Conservation (phyloP, 805 yeast species). For the Sugiyamaella mastotermitis region DNA sequence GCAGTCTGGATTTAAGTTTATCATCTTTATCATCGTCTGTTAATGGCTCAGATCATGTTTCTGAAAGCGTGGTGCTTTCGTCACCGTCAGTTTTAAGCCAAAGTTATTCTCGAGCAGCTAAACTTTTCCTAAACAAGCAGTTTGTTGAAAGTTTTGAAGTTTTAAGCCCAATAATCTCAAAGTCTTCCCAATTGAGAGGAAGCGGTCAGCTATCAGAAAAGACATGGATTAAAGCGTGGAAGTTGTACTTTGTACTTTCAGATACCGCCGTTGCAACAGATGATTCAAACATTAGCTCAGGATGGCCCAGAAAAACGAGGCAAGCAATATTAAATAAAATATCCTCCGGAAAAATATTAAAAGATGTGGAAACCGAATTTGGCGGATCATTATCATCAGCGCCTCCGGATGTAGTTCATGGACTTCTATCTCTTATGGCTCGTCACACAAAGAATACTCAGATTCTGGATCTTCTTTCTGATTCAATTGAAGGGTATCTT, state of each 20-base stretch:
- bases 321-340: neutral
- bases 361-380: conserved; percentile 3
- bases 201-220: conserved; percentile 9
- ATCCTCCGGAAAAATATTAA: conserved; percentile 4
- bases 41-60: no score
- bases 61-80: neutral
- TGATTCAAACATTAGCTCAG: neutral
- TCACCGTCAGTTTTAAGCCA: conserved; percentile 2
- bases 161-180: conserved; percentile 10
- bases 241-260: conserved; percentile 15
- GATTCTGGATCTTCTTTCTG: conserved; percentile 2
- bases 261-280: conserved; percentile 12
- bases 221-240: conserved; percentile 19
- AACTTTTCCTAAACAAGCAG: conserved; percentile 14
- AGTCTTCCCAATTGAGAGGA: conserved; percentile 1
- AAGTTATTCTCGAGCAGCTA: conserved; percentile 15
- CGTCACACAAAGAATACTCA: conserved; percentile 1
- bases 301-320: neutral
- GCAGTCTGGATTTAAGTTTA: no score
- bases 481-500: conserved; percentile 6
- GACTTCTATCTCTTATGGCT: conserved; percentile 4
- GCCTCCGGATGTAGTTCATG: conserved; percentile 10
- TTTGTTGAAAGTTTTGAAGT: conserved; percentile 11
- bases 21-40: no score
- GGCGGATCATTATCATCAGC: conserved; percentile 6